Percentiles rank a stretch among this genome's conserved stretches.
Conservation (phyloP, 2,329 filamentous ascomycete genomes). For the Paecilomyces dactylethromorphus region DNA sequence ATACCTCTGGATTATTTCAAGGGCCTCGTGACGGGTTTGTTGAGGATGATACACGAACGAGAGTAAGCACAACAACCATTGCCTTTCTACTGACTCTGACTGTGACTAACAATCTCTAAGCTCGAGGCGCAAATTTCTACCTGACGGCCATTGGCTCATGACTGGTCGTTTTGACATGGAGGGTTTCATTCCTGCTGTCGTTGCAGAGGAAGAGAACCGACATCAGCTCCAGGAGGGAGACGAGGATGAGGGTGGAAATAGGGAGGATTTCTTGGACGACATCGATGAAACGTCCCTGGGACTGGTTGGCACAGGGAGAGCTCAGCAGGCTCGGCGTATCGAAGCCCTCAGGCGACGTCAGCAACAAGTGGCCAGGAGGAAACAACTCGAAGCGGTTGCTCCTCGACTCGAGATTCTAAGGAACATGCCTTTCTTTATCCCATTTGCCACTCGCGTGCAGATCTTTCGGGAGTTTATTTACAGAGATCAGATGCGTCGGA, state of each 20-base stretch:
- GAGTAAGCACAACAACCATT: conserved; percentile 44
- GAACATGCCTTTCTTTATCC: conserved; percentile 96
- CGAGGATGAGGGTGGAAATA: conserved; percentile 50
- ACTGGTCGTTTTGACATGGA: conserved; percentile 80
- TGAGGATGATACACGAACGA: conserved; percentile 86
- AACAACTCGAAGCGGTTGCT: conserved; percentile 70
- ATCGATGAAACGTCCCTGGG: conserved; percentile 25
- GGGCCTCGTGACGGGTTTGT: conserved; percentile 68
- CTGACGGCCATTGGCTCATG: conserved; percentile 89
- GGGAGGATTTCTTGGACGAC: conserved; percentile 37
- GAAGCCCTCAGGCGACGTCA: conserved; percentile 60
- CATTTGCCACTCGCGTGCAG: conserved; percentile 82
- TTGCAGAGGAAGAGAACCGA: conserved; percentile 74
- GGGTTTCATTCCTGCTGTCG: conserved; percentile 77
- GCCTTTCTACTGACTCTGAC: neutral
- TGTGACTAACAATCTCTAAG: conserved; percentile 14
- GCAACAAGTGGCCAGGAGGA: conserved; percentile 60
- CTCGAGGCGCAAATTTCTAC: conserved; percentile 78
- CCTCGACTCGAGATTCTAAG: conserved; percentile 85
- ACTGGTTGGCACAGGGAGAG: conserved; percentile 52
- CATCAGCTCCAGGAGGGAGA: conserved; percentile 62
- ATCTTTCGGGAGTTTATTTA: conserved; percentile 92
- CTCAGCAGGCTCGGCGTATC: conserved; percentile 55
- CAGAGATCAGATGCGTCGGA: conserved; percentile 67
- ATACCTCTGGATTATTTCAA: conserved; percentile 74